Percentiles rank a stretch among this genome's conserved stretches.
These are phyloP conservation scores for Thalassiosira oceanica DNA, from an alignment of 352 stramenopile genomes.

Conservation along the genomic window DNA sequence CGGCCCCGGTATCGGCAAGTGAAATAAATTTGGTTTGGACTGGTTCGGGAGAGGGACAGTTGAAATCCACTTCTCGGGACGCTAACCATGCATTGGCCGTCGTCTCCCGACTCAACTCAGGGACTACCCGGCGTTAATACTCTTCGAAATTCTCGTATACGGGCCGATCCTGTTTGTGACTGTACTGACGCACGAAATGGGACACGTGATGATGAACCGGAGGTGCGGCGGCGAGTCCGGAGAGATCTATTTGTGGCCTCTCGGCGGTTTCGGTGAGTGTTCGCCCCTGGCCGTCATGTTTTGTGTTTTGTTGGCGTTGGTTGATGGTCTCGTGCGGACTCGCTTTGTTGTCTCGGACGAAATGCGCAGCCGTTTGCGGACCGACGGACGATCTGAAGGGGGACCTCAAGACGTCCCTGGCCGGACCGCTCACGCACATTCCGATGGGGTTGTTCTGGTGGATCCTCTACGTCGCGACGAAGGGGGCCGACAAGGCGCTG, in stretches of 20 bases:
- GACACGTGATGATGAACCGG: slow-evolving; percentile 39
- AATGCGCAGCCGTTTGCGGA: slow-evolving; percentile 38
- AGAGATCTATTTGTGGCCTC: slow-evolving; percentile 42
- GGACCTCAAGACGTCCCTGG: slow-evolving; percentile 43
- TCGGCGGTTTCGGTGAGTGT: slow-evolving; percentile 29
- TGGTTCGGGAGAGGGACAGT: too few species aligned
- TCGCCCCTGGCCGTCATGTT: not conserved
- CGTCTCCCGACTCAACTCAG: too few species aligned
- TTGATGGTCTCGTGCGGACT: not conserved
- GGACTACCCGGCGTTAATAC: slow-evolving; percentile 28
- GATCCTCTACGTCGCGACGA: slow-evolving; percentile 20
- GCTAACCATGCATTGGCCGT: too few species aligned
- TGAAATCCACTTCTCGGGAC: too few species aligned
- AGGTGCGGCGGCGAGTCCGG: slow-evolving; percentile 29
- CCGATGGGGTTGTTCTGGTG: slow-evolving; percentile 36
- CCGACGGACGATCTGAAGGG: slow-evolving; percentile 18
- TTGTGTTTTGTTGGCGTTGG: not conserved
- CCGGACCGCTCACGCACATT: slow-evolving; percentile 43
- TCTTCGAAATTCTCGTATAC: slow-evolving; percentile 40
- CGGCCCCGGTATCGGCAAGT: too few species aligned
- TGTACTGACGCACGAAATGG: slow-evolving; percentile 48
- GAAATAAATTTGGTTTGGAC: too few species aligned
- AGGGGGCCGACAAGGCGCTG: not conserved
- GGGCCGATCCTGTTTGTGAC: slow-evolving; percentile 46
- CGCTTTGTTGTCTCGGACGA: not conserved